Evolutionary conservation across 2,329 filamentous ascomycete species (phyloP), one percentile per base, ranked within the genome.

Genomic region (Madurella fahalii): DNA sequence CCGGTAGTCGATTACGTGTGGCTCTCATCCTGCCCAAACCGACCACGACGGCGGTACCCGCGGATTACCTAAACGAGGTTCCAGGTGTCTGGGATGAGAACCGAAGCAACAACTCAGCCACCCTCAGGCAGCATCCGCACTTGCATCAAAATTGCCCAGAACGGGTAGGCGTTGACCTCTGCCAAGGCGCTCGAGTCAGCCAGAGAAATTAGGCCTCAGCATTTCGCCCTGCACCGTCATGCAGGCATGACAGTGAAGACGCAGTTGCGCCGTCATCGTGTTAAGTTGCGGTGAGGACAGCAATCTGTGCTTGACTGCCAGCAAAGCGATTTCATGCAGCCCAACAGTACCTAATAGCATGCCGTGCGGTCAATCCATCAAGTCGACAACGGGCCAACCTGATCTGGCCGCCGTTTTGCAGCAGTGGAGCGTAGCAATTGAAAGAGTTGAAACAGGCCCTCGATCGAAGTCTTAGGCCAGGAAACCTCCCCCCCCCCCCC

Each of bases 51-150:
- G 4, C 34, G 13, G 13, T 37, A 25, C 25, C 25, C 25, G 25
- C 25, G 25, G 25, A 25, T 25, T 25, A 25, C 25, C 25, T 25
- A 25, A 25, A 25, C 25, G 25, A 25, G 25, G 25, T 37, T 11
- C 34, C 34, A 37, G 34, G 11, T 37, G 13, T 37, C 9, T 37
- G 34, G 34, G 34, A 37, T 15, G 13, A 37, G 34, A 37, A 11
- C 11, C 13, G 34, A 11, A 18, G 31, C 17, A 13, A 31, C 42
- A 34, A 43, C 53, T 55, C 30, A 55, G 53, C 53, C 53, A 51
- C 47, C 39, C 42, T 51, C 43, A 51, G 53, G 53, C 53, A 50
- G 53, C 53, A 51, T 47, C 52, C 42, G 37, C 30, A 11, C 40
- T 32, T 55, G 48, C 53, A 51, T 49, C 48, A 56, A 16, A 32